Conservation (phyloP, 176 grass and related monocot genomes). For the Musa itinerans region DNA sequence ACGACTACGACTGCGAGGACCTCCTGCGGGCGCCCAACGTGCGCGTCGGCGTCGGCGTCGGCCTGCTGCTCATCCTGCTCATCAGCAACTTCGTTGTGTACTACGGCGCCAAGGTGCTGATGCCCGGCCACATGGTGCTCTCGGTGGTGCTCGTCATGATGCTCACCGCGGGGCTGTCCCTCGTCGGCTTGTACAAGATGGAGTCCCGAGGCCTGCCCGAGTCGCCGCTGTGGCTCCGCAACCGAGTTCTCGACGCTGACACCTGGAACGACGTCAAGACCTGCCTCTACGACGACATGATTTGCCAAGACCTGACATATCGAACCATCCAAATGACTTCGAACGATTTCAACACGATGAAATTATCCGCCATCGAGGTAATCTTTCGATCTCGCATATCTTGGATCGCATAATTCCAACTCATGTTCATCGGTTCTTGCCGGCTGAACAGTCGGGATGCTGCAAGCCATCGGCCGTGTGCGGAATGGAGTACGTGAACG, state of each 20-base stretch:
- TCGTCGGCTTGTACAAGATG: slow-evolving; percentile 2
- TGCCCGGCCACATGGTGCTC: not conserved
- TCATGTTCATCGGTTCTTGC: no score
- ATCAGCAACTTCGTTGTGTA: slow-evolving; percentile 4
- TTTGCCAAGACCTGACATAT: not conserved
- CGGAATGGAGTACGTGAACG: no score
- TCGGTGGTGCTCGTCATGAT: not conserved
- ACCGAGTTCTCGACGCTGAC: not conserved
- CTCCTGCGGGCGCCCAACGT: not conserved
- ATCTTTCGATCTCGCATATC: no score
- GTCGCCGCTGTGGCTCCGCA: not conserved
- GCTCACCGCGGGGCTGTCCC: slow-evolving; percentile 2
- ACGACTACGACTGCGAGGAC: not conserved
- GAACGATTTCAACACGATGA: not conserved
- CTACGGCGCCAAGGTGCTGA: not conserved
- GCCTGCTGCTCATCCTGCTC: not conserved
- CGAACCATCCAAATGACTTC: not conserved
- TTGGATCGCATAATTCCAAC: no score
- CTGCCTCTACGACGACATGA: not conserved
- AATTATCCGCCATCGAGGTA: not conserved
- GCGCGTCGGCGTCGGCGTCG: not conserved
- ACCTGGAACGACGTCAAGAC: not conserved
- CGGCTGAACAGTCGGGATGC: no score
- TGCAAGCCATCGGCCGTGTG: no score
- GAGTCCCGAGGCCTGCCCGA: not conserved